Base-by-base conservation (phyloP, 2,329 filamentous ascomycete genomes). In the Alternaria dauci region DNA sequence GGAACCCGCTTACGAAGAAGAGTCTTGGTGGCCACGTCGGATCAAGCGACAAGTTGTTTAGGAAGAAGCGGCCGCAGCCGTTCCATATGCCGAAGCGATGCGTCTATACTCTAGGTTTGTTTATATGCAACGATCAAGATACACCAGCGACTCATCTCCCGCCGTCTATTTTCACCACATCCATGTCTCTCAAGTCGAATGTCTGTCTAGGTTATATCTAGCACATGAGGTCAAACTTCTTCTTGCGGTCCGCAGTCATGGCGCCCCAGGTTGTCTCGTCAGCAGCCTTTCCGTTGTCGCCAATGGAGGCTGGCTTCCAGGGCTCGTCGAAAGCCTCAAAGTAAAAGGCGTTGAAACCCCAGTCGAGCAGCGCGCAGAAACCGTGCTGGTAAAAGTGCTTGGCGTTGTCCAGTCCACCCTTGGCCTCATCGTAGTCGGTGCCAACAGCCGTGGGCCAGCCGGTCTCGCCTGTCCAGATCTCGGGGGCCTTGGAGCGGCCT, bases 251-350 rank as follows among this genome's bases (percentile, higher is more conserved):
- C 1, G 83, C 81, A 42, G 83, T 87, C 84, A 88, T 90, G 42
- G 87, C 86, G 70, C 89, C 89, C 89, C 89, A 91, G 70, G 89
- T 84, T 36, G 84, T 88, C 84, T 91, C 89, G 70, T 89, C 85
- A 48, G 83, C 85, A 11, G 81, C 78, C 66, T 84, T 77, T 65
- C 89, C 89, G 71, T 88, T 87, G 73, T 89, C 84, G 70, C 89
- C 89, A 62, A 84, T 78, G 66, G 84, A 86, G 44, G 82, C 76
- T 55, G 89, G 88, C 85, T 91, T 91, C 87, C 88, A 90, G 60
- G 85, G 81, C 85, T 92, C 89, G 69, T 91, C 89, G 69, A 90
- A 91, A 43, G 89, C 89, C 82, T 91, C 89, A 68, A 92, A 92
- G 79, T 86, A 89, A 81, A 91, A 91, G 56, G 88, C 86, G 70